phyloP scores from a whole-genome alignment of 805 yeast species.

The Spathaspora girioi region DNA sequence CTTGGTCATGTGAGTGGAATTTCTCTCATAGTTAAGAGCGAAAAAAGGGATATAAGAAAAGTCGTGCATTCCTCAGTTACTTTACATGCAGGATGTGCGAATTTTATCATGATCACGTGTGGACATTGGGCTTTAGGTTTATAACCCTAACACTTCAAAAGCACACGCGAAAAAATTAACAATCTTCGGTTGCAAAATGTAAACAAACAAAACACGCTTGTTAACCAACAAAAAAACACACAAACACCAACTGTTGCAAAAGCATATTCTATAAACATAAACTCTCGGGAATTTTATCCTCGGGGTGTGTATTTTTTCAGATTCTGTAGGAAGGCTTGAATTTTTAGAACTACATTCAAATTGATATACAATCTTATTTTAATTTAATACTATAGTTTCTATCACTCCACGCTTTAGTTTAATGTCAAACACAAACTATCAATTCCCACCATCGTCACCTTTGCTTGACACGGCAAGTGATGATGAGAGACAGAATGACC shows the following conservation, averaged over 20 bases:
- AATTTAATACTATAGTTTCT: neutral
- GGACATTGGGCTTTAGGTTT: neutral
- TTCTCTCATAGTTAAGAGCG: neutral
- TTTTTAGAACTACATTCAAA: neutral
- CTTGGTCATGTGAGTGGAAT: neutral
- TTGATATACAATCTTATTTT: neutral
- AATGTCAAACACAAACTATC: constrained; percentile 15
- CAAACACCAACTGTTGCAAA: neutral
- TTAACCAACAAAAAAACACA: neutral
- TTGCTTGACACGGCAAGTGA: constrained; percentile 21
- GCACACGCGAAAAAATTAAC: neutral
- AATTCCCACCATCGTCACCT: constrained; percentile 55
- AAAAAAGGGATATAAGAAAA: neutral
- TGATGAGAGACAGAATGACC: constrained; percentile 16
- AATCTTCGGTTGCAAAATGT: neutral
- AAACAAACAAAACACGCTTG: neutral
- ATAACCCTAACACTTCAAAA: neutral
- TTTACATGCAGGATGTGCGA: neutral
- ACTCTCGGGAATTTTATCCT: neutral
- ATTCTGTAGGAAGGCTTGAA: neutral
- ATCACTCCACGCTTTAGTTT: neutral
- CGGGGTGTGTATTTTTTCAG: neutral
- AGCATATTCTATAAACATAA: neutral
- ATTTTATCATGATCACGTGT: neutral
- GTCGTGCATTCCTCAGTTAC: neutral